Conservation (phyloP, 108 stramenopile genomes). For the Nitzschia inconspicua region DNA sequence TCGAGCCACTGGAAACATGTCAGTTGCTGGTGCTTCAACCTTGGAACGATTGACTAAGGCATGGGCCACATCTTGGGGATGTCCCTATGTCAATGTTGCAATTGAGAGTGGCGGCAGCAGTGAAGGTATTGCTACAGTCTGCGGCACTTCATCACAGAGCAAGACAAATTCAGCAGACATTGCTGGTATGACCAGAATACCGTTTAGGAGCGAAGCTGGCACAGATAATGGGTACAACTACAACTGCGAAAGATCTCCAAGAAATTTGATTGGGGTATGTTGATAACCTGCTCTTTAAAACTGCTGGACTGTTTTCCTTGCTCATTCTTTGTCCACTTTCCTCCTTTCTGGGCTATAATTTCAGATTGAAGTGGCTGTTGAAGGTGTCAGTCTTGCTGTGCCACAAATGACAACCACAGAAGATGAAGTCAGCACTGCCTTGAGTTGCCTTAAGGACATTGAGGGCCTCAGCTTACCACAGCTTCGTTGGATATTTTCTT, state of each 20-base stretch:
- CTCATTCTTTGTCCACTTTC: too few species aligned
- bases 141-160: constrained; percentile 1
- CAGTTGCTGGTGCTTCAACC: not conserved
- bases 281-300: too few species aligned
- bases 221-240: constrained; percentile 12
- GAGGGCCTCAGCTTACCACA: not conserved
- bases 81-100: not conserved
- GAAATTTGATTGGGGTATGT: too few species aligned
- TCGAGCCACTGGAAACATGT: not conserved
- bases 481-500: not conserved
- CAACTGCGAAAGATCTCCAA: too few species aligned
- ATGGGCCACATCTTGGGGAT: not conserved
- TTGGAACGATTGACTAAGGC: not conserved
- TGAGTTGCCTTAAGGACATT: too few species aligned
- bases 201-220: not conserved
- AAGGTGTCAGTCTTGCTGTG: too few species aligned
- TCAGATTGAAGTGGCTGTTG: too few species aligned
- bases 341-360: too few species aligned
- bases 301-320: too few species aligned
- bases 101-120: constrained; percentile 11
- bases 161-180: constrained; percentile 8
- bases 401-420: too few species aligned
- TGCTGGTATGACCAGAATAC: constrained; percentile 6
- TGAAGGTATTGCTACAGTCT: constrained; percentile 5
- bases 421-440: too few species aligned